Evolutionary conservation across 352 stramenopile species (phyloP).

Genomic region (Phytophthora cajani): DNA sequence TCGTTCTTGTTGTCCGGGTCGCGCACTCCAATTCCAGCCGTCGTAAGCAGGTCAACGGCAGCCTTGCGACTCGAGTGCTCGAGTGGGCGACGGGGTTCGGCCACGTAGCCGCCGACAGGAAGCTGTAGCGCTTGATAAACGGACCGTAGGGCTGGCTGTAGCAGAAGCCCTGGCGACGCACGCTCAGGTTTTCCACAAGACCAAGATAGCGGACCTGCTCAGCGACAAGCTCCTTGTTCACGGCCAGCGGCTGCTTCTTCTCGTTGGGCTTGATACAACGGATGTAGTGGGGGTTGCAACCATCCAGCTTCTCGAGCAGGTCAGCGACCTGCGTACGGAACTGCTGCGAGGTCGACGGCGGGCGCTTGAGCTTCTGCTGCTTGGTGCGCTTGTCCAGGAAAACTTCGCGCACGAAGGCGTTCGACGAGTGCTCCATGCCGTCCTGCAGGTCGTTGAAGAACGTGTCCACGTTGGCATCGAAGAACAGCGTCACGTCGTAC

Average conservation of each 20-base stretch:
- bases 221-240: slow-evolving; percentile 70
- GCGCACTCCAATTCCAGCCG: slow-evolving; percentile 60
- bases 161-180: slow-evolving; percentile 86
- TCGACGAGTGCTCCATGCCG: slow-evolving; percentile 75
- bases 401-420: slow-evolving; percentile 76
- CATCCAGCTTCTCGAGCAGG: slow-evolving; percentile 85
- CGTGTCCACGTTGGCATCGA: slow-evolving; percentile 86
- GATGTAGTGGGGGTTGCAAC: slow-evolving; percentile 92
- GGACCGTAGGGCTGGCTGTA: slow-evolving; percentile 82
- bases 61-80: slow-evolving; percentile 78
- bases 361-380: slow-evolving; percentile 85
- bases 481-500: slow-evolving; percentile 88
- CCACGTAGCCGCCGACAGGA: slow-evolving; percentile 83
- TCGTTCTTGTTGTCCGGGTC: slow-evolving; percentile 53
- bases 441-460: slow-evolving; percentile 86
- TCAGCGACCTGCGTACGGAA: slow-evolving; percentile 82
- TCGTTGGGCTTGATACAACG: slow-evolving; percentile 93
- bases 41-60: slow-evolving; percentile 76
- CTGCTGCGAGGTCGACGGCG: slow-evolving; percentile 84
- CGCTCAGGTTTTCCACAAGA: slow-evolving; percentile 83
- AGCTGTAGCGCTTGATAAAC: slow-evolving; percentile 89
- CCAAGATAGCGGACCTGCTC: slow-evolving; percentile 86
- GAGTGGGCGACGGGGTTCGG: slow-evolving; percentile 69
- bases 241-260: slow-evolving; percentile 75
- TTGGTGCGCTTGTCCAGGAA: slow-evolving; percentile 83